These are phyloP conservation scores for Euphrasia arctica DNA, from an alignment of 305 asterid genomes.

Conservation along the genomic window DNA sequence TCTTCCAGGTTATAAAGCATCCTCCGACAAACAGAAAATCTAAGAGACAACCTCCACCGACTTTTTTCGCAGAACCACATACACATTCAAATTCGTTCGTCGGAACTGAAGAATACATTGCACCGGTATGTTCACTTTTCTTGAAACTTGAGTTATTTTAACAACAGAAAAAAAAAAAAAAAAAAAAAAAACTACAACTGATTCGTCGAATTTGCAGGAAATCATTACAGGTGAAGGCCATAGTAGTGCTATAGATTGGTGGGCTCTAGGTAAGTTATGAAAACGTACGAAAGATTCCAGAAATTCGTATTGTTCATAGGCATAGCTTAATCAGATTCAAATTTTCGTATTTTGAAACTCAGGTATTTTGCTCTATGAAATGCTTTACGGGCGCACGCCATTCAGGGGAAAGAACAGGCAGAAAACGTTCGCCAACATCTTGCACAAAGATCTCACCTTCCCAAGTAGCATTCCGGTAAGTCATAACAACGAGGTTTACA, in stretches of 20 bases:
- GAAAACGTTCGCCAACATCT: conserved; percentile 89
- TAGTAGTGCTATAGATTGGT: conserved; percentile 98
- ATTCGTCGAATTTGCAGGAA: conserved; percentile 54
- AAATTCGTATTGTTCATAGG: background rate
- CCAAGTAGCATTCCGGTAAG: conserved; percentile 96
- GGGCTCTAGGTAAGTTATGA: conserved; percentile 84
- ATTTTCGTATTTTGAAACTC: too few relatives aligned
- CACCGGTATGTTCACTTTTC: conserved; percentile 58
- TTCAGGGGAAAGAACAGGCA: conserved; percentile 98
- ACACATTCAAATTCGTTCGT: conserved; percentile 93
- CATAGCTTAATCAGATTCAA: too few relatives aligned
- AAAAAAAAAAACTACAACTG: too few relatives aligned
- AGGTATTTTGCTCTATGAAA: conserved; percentile 92
- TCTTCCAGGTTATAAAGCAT: conserved; percentile 74
- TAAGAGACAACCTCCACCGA: conserved; percentile 70
- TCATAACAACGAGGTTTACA: too few relatives aligned
- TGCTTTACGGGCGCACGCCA: conserved; percentile 97
- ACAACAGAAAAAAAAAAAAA: too few relatives aligned
- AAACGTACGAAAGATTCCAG: background rate
- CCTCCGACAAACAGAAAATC: conserved; percentile 63
- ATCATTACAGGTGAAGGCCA: conserved; percentile 92
- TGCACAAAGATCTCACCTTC: conserved; percentile 96
- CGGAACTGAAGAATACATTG: conserved; percentile 98
- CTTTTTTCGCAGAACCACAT: conserved; percentile 83
- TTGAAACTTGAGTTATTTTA: too few relatives aligned